Percentiles rank a stretch among this genome's conserved stretches.
Evolutionary conservation across 169 alveolate genomes (phyloP).

Genomic region (Neospora caninum): DNA sequence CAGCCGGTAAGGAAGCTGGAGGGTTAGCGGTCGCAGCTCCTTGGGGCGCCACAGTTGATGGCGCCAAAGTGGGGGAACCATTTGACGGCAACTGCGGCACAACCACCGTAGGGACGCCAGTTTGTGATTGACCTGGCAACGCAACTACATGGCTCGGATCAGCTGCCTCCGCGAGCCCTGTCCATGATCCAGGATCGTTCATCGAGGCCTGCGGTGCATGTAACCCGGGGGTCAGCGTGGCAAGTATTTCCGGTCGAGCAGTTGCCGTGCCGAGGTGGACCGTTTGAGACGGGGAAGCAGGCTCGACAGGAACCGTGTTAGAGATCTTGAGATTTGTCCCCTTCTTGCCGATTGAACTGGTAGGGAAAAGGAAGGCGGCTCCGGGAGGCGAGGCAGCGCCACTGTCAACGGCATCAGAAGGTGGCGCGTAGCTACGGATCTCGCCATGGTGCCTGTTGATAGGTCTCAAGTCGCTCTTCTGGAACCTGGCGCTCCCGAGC

Average conservation of each 20-base stretch:
- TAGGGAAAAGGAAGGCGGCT: background rate
- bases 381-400: background rate
- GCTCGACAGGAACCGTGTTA: background rate
- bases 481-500: background rate
- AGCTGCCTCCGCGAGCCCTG: no score
- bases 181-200: no score
- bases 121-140: background rate
- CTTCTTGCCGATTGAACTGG: no score
- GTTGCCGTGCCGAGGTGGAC: no score
- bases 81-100: background rate
- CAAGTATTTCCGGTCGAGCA: no score
- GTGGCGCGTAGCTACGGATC: no score
- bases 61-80: background rate
- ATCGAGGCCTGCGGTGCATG: no score
- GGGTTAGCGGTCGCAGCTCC: no score
- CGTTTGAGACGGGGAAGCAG: background rate
- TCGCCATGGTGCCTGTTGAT: background rate
- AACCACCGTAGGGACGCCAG: background rate
- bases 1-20: no score
- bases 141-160: background rate
- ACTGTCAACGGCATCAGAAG: background rate
- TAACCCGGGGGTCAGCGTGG: no score
- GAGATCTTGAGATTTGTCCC: background rate
- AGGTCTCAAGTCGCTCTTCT: background rate
- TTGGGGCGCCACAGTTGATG: no score